These are phyloP conservation scores for Camellia oleifera DNA, from an alignment of 179 eudicot species.

Conservation along the genomic window DNA sequence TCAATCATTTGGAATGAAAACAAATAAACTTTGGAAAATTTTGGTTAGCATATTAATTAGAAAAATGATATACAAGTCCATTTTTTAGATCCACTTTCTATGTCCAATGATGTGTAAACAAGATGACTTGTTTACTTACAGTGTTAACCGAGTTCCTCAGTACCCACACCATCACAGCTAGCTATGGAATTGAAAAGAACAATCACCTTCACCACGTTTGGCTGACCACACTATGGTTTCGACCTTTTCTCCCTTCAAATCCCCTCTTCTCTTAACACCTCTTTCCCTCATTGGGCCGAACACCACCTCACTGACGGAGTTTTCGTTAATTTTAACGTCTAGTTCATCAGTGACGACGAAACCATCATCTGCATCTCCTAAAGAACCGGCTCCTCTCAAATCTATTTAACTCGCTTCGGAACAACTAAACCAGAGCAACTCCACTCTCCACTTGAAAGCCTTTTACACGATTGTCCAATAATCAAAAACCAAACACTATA, in stretches of 20 bases:
- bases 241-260: constrained; percentile 60
- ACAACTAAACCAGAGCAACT: constrained; percentile 23
- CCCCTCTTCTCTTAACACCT: constrained; percentile 10
- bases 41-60: too few relatives aligned
- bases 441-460: constrained; percentile 34
- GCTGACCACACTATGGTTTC: constrained; percentile 60
- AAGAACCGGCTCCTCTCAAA: constrained; percentile 47
- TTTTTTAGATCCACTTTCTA: too few relatives aligned
- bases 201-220: constrained; percentile 61
- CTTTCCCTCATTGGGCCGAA: constrained; percentile 17
- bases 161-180: neutral
- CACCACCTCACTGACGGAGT: constrained; percentile 59
- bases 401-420: constrained; percentile 28
- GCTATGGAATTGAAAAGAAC: constrained; percentile 37
- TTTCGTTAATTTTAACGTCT: constrained; percentile 68
- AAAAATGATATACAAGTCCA: too few relatives aligned
- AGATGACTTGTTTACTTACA: too few relatives aligned
- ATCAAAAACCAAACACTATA: constrained; percentile 30
- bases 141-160: neutral
- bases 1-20: too few relatives aligned
- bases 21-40: too few relatives aligned
- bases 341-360: constrained; percentile 38
- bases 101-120: too few relatives aligned
- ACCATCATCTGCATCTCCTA: constrained; percentile 59
- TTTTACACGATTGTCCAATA: constrained; percentile 72